Percentiles rank a stretch among this genome's conserved stretches.
Evolutionary conservation across 805 yeast species (phyloP).

Genomic region (Millerago galiae): DNA sequence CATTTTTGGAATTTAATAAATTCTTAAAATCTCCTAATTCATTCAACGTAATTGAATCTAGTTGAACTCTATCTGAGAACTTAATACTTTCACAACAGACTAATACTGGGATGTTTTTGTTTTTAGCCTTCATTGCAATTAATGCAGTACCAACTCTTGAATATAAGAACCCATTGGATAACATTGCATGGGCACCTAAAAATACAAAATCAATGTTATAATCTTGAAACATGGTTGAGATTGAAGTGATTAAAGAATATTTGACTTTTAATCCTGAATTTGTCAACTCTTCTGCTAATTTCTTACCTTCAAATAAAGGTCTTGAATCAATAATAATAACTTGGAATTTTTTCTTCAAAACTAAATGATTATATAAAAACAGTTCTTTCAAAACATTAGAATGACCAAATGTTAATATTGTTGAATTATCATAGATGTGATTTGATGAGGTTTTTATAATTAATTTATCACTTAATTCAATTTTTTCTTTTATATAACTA

Average conservation of each 20-base stretch:
- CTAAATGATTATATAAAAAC: constrained; percentile 59
- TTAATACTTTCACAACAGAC: constrained; percentile 95
- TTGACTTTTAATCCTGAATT: constrained; percentile 58
- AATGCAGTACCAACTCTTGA: constrained; percentile 94
- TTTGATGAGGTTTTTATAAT: constrained; percentile 75
- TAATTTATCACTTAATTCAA: constrained; percentile 74
- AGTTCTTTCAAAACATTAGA: constrained; percentile 77
- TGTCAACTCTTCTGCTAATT: constrained; percentile 59
- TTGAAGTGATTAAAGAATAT: constrained; percentile 72
- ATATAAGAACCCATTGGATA: constrained; percentile 88
- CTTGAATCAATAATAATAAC: constrained; percentile 88
- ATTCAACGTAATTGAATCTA: constrained; percentile 91
- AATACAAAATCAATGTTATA: constrained; percentile 88
- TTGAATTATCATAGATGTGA: constrained; percentile 70
- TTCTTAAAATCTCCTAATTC: constrained; percentile 82
- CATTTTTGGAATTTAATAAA: constrained; percentile 36
- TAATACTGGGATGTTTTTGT: constrained; percentile 85
- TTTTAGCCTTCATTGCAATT: constrained; percentile 85
- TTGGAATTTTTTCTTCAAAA: constrained; percentile 60
- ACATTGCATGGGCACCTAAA: constrained; percentile 95
- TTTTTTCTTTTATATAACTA: constrained; percentile 75
- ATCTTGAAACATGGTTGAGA: constrained; percentile 65
- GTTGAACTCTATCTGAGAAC: constrained; percentile 90
- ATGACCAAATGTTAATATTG: constrained; percentile 82
- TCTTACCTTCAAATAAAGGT: constrained; percentile 91